Percentiles rank a stretch among this genome's conserved stretches.
These are phyloP conservation scores for Mycogone perniciosa DNA, from an alignment of 2,329 filamentous ascomycete genomes.

Conservation along the genomic window DNA sequence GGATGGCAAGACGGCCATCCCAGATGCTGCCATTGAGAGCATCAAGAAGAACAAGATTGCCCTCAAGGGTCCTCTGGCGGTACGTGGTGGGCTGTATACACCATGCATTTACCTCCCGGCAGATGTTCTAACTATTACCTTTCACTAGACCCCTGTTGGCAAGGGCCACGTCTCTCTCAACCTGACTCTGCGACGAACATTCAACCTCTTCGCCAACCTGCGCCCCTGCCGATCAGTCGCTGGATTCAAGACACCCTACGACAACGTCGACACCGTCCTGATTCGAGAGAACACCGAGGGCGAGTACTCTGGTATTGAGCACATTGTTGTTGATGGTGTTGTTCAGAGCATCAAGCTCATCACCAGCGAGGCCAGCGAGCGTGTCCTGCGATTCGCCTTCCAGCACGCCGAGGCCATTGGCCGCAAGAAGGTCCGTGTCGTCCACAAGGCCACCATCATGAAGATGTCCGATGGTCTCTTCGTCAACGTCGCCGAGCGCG, in stretches of 20 bases:
- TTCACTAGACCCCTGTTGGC: constrained; percentile 74
- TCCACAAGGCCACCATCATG: constrained; percentile 99
- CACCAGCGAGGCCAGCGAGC: constrained; percentile 88
- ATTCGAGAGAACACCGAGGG: constrained; percentile 99
- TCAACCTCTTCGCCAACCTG: constrained; percentile 99
- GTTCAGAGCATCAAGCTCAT: constrained; percentile 99
- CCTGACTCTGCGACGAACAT: constrained; percentile 94
- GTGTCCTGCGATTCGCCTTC: constrained; percentile 95
- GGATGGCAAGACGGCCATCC: constrained; percentile 93
- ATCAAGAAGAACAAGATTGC: constrained; percentile 95
- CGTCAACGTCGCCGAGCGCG: constrained; percentile 75
- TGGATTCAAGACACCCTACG: constrained; percentile 98
- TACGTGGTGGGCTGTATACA: constrained; percentile 32
- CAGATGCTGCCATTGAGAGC: constrained; percentile 85
- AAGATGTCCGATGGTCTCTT: constrained; percentile 99
- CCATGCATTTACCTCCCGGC: no score
- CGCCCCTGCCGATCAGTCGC: constrained; percentile 95
- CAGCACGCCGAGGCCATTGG: constrained; percentile 92
- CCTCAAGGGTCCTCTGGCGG: constrained; percentile 93
- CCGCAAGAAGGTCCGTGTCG: constrained; percentile 92
- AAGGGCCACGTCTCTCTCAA: constrained; percentile 99
- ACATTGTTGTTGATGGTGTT: constrained; percentile 94
- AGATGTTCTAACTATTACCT: constrained; percentile 13
- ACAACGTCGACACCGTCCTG: constrained; percentile 91
- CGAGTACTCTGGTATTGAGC: constrained; percentile 99